A percentile compares a stretch with the other conserved stretches of the same genome.
phyloP scores from a whole-genome alignment of 768 basidiomycete species.

The Leccinellum albellum region DNA sequence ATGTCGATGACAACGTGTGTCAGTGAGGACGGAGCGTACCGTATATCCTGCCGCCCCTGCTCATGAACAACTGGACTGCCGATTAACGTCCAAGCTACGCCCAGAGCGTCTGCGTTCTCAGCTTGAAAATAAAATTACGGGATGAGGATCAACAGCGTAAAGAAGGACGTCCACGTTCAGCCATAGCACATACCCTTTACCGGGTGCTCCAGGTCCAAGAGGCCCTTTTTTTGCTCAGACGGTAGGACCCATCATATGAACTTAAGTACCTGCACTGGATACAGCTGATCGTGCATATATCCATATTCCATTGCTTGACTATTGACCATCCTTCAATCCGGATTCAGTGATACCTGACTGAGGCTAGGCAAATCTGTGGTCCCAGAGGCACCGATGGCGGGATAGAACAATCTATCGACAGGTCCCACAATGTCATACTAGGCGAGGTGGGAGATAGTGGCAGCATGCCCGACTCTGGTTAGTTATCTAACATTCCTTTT shows the following conservation, averaged over 20 bases:
- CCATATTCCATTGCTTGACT: constrained; percentile 74
- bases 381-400: constrained; percentile 83
- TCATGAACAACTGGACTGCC: constrained; percentile 65
- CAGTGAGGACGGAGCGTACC: constrained; percentile 43
- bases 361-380: constrained; percentile 65
- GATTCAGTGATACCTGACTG: constrained; percentile 72
- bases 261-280: constrained; percentile 58
- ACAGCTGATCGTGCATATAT: constrained; percentile 79
- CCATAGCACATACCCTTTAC: constrained; percentile 45
- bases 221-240: constrained; percentile 44
- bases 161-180: background rate
- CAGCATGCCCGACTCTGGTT: constrained; percentile 79
- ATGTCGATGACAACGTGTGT: background rate
- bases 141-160: too few species aligned
- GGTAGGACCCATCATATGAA: constrained; percentile 61
- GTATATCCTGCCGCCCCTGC: constrained; percentile 49
- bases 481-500: constrained; percentile 56
- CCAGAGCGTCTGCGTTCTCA: background rate
- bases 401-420: constrained; percentile 63
- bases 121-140: background rate
- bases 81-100: constrained; percentile 59
- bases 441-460: constrained; percentile 83
- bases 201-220: constrained; percentile 66
- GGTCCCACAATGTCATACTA: constrained; percentile 64
- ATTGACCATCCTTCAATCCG: constrained; percentile 71